These are phyloP conservation scores for Starmerella bacillaris DNA, from an alignment of 805 yeast species.

Conservation along the genomic window DNA sequence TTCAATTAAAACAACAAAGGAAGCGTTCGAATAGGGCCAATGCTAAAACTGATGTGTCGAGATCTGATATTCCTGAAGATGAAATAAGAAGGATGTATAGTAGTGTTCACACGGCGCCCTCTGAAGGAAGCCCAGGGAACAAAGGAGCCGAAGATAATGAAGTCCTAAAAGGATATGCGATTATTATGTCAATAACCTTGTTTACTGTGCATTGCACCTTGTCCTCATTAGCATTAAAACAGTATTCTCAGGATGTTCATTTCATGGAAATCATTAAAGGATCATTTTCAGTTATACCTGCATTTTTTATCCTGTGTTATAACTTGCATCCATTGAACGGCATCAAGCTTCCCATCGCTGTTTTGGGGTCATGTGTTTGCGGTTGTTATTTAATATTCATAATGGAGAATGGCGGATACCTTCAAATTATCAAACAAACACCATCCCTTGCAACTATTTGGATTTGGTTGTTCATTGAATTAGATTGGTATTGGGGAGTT, in stretches of 20 bases:
- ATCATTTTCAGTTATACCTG: slow-evolving; percentile 19
- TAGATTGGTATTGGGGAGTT: slow-evolving; percentile 24
- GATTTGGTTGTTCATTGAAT: slow-evolving; percentile 26
- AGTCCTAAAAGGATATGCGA: slow-evolving; percentile 10
- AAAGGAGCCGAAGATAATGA: slow-evolving; percentile 1
- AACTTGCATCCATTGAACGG: slow-evolving; percentile 15
- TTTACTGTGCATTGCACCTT: slow-evolving; percentile 22
- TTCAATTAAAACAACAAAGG: too few species aligned
- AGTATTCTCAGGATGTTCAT: slow-evolving; percentile 21
- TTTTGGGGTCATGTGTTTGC: slow-evolving; percentile 15
- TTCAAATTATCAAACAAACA: slow-evolving; percentile 24
- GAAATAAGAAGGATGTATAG: too few species aligned
- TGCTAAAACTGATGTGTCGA: too few species aligned
- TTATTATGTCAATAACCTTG: slow-evolving; percentile 11
- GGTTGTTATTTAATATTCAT: slow-evolving; percentile 23
- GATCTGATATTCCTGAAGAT: too few species aligned
- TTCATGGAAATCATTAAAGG: slow-evolving; percentile 10
- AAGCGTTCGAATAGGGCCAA: too few species aligned
- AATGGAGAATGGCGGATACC: slow-evolving; percentile 24
- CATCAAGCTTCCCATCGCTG: slow-evolving; percentile 14
- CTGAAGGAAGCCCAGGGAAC: too few species aligned
- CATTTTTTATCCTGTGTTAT: slow-evolving; percentile 19
- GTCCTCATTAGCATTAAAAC: slow-evolving; percentile 23
- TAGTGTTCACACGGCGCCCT: too few species aligned
- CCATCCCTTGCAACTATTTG: slow-evolving; percentile 28